A percentile compares a stretch with the other conserved stretches of the same genome.
phyloP scores from a whole-genome alignment of 2,329 filamentous ascomycete species.

The Trichoderma semiorbis region DNA sequence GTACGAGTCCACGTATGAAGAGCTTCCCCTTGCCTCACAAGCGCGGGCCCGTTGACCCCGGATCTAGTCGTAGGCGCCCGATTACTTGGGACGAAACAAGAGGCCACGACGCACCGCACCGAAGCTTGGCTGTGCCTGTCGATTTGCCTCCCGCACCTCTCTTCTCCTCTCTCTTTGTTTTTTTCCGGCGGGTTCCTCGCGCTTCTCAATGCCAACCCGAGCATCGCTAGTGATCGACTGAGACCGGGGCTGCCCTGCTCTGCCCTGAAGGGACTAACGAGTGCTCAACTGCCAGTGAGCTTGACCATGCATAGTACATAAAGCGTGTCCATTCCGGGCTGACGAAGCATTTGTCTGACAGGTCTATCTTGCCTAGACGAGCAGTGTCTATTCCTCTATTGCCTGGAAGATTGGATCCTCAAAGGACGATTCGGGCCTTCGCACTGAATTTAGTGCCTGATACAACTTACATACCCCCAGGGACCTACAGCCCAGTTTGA shows the following conservation, averaged over 20 bases:
- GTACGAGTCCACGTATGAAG: constrained; percentile 6
- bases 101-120: constrained; percentile 1
- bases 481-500: constrained; percentile 10
- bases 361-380: constrained; percentile 18
- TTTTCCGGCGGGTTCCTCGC: not conserved
- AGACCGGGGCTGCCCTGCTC: constrained; percentile 18
- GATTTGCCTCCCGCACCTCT: not conserved
- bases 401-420: constrained; percentile 14
- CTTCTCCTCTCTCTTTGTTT: not conserved
- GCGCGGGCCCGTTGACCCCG: constrained; percentile 15
- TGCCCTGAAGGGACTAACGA: not conserved
- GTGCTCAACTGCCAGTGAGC: constrained; percentile 10
- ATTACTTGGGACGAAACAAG: constrained; percentile 19
- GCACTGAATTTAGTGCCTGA: constrained; percentile 21
- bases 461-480: constrained; percentile 14
- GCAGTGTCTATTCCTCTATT: constrained; percentile 14
- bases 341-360: constrained; percentile 17
- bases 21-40: constrained; percentile 9
- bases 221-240: constrained; percentile 16
- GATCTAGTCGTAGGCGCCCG: constrained; percentile 20
- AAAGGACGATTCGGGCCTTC: constrained; percentile 19
- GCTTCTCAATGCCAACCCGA: constrained; percentile 13
- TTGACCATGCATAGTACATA: constrained; percentile 19
- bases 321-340: constrained; percentile 19
- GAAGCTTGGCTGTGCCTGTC: constrained; percentile 17